Conservation (phyloP, 2,329 filamentous ascomycete species). For the Calonectria hongkongensis region DNA sequence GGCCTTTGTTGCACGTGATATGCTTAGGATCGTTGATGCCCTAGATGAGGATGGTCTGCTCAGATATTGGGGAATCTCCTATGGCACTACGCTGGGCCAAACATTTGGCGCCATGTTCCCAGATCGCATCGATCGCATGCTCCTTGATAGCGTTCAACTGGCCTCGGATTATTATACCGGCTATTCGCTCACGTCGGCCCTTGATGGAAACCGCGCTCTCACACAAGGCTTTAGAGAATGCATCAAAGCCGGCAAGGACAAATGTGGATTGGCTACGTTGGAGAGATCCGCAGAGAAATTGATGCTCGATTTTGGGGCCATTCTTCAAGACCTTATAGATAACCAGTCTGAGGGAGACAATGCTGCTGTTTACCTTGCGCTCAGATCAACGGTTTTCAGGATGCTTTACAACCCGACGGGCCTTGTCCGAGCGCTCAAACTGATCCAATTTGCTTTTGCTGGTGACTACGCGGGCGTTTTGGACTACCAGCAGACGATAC, state of each 20-base stretch:
- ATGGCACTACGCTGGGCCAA: slow-evolving; percentile 4
- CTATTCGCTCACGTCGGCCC: neutral
- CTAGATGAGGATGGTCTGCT: neutral
- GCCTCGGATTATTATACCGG: neutral
- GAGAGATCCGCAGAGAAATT: neutral
- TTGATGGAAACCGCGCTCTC: neutral
- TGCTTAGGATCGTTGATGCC: slow-evolving; percentile 2
- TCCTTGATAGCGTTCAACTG: slow-evolving; percentile 4
- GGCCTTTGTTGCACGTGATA: slow-evolving; percentile 11
- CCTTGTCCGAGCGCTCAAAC: neutral
- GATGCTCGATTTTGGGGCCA: neutral
- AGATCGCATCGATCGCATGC: slow-evolving; percentile 18
- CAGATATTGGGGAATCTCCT: slow-evolving; percentile 8
- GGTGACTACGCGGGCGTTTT: neutral
- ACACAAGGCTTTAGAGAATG: neutral
- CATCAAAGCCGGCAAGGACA: neutral
- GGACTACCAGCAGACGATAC: neutral
- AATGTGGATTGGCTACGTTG: neutral
- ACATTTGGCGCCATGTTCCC: slow-evolving; percentile 21
- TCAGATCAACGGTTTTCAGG: neutral
- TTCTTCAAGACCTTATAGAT: neutral
- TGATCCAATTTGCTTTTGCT: neutral
- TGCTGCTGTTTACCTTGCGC: neutral
- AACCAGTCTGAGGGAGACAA: neutral
- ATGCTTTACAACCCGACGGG: neutral